phyloP scores from a whole-genome alignment of 192 early-diverging fungal species.

The Radiomyces spectabilis region DNA sequence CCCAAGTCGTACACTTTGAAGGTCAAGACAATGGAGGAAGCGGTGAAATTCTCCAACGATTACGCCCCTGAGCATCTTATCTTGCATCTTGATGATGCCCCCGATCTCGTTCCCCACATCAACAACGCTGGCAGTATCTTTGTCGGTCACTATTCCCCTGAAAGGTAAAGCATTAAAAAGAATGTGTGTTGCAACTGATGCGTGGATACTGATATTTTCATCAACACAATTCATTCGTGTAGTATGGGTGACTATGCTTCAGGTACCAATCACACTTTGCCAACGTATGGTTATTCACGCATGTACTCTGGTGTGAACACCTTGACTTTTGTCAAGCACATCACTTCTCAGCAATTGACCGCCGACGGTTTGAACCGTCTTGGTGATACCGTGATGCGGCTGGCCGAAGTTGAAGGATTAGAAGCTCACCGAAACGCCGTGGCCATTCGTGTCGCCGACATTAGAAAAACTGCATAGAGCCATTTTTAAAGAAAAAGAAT shows the following conservation, averaged over 20 bases:
- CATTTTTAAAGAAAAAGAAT: too few species aligned
- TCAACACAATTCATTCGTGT: not conserved
- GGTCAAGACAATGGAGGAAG: conserved; percentile 64
- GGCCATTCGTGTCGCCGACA: conserved; percentile 72
- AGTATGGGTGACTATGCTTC: conserved; percentile 99
- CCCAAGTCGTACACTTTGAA: conserved; percentile 76
- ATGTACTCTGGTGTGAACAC: conserved; percentile 99
- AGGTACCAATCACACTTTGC: conserved; percentile 98
- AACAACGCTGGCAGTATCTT: conserved; percentile 95
- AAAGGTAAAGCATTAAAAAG: conserved; percentile 51
- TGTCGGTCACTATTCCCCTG: conserved; percentile 93
- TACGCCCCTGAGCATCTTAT: conserved; percentile 99
- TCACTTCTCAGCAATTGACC: conserved; percentile 90
- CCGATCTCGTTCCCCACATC: conserved; percentile 53
- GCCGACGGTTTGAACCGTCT: conserved; percentile 76
- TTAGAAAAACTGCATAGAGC: too few species aligned
- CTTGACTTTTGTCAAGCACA: conserved; percentile 93
- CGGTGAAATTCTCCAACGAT: conserved; percentile 87
- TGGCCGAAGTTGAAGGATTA: conserved; percentile 93
- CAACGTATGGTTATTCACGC: conserved; percentile 95
- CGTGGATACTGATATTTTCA: too few species aligned
- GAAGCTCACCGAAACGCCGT: conserved; percentile 98
- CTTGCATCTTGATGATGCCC: conserved; percentile 78
- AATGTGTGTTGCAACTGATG: too few species aligned
- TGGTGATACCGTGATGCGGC: conserved; percentile 86